Base-by-base conservation (phyloP, 2,329 filamentous ascomycete species). In the Acephala macrosclerotiorum region DNA sequence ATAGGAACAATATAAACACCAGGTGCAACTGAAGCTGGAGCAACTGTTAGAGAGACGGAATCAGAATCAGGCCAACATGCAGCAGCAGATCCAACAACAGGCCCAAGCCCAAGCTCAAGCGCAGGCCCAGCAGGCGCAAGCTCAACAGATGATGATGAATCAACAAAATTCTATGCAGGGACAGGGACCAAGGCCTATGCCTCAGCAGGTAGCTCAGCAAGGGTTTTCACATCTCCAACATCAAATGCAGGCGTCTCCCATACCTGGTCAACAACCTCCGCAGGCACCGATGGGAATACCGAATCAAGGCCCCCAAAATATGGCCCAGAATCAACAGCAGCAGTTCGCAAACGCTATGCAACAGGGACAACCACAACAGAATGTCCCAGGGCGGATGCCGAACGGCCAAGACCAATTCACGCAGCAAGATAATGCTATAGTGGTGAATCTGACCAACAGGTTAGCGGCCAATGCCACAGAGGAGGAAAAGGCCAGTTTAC, bases 211-310 rank as follows among this genome's bases (percentile, higher is more conserved):
- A 7, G 77, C 79, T 1, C 86, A 85, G 66, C 85, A 83, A 70
- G 82, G 80, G 0, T 88, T 89, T 65, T 86, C 86, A 67, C 82
- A 85, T 57, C 80, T 88, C 40, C 86, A 87, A 65, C 85, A 87
- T 62, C 84, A 82, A 63, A 87, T 87, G 84, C 86, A 88, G 71
- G 77, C 81, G 3, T 81, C 83, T 0, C 82, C 82, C 42, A 81
- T 87, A 26, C 80, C 83, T 11, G 85, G 82, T 59, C 85, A 85
- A 66, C 72, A 74, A 63, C 66, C 71, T 22, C 74, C 70, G n/a
- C 70, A 74, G 53, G 71, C 73, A 57, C 60, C 66, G 0, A 71
- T 75, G 65, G 75, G 76, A 72, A 79, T 68, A 75, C 77, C 64
- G 33, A 75, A 73, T 25, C 72, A 75, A 56, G 64, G 67, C 1